Base-by-base conservation (phyloP, 805 yeast genomes). In the Myxozyma monticola region DNA sequence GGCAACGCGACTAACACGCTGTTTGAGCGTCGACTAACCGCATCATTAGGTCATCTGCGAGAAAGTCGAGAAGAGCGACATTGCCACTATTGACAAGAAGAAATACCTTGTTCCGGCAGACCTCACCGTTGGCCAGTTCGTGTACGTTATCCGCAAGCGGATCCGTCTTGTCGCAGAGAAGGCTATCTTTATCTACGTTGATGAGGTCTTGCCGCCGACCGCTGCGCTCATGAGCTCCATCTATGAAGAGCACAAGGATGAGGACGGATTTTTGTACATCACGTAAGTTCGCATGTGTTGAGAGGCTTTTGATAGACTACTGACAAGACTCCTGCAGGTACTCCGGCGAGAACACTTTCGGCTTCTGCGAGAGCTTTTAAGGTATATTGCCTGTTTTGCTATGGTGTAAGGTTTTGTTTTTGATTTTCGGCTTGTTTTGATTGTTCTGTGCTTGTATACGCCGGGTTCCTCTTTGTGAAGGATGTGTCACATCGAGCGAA, bases 281-380 rank as follows among this genome's bases (percentile, higher is more conserved):
- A 80, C 95, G 57, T 91, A 91, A 73, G 54, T 45, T 31, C 22
- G 21, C 24, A 4, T 36, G 17, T 12, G 21, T 2, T 20, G 37
- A 4, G 34, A 12, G 17, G 20, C 29, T 15, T 20, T 26, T 18
- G 40, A 14, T 42, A 14, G 33, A 17, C 24, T 36, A 8, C 6
- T 1, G 26, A 36, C 14, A 5, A 26, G 6, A 9, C 17, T 25
- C 12, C 6, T 31, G 5, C 28, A 52, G 57, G n/a, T 59, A 59
- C 48, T 87, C 96, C 5, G 98, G 99, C 42, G 99, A 93, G 71
- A 93, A 93, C 72, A 93, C 99, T 5, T 93, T 93, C 74, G 99
- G 99, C 50, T 30, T 18, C 22, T 45, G 28, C 31, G 48, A 38
- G 31, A 40, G 47, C 18, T 18, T 48, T n/a, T 48, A 39, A 39